Evolutionary conservation across 352 stramenopile genomes (phyloP).

Genomic region (Albugo candida): DNA sequence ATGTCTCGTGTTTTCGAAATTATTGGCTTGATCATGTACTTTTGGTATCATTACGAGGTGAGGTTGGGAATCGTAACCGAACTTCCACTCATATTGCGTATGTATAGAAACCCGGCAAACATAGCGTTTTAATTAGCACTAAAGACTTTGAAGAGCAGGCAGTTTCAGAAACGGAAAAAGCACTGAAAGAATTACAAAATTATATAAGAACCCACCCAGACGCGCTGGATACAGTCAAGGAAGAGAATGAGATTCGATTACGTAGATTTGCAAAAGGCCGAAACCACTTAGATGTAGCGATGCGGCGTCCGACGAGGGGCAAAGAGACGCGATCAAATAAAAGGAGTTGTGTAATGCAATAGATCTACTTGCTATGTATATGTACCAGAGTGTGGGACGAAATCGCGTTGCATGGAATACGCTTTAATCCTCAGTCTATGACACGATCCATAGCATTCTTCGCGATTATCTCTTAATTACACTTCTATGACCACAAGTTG

Average conservation of each 20-base stretch:
- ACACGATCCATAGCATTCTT: no score
- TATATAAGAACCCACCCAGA: slow-evolving; percentile 52
- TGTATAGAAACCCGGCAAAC: slow-evolving; percentile 20
- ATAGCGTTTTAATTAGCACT: slow-evolving; percentile 52
- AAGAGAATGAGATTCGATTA: slow-evolving; percentile 63
- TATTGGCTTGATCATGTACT: slow-evolving; percentile 44
- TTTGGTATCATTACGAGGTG: slow-evolving; percentile 70
- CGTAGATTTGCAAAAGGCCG: slow-evolving; percentile 57
- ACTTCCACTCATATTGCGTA: neutral
- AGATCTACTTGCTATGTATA: no score
- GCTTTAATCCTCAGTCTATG: no score
- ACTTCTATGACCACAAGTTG: no score
- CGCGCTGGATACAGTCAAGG: slow-evolving; percentile 52
- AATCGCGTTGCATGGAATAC: no score
- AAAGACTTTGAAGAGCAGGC: slow-evolving; percentile 50
- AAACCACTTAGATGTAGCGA: slow-evolving; percentile 50
- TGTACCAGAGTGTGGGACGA: no score
- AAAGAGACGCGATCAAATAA: no score
- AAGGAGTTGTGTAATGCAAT: no score
- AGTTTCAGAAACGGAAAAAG: slow-evolving; percentile 52
- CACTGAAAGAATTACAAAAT: slow-evolving; percentile 34
- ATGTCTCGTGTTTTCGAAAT: slow-evolving; percentile 56
- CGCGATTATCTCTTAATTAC: no score
- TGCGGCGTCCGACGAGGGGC: slow-evolving; percentile 14
- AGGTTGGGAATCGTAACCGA: neutral